Conservation (phyloP, 768 basidiomycete species). For the Pisolithus sp. region DNA sequence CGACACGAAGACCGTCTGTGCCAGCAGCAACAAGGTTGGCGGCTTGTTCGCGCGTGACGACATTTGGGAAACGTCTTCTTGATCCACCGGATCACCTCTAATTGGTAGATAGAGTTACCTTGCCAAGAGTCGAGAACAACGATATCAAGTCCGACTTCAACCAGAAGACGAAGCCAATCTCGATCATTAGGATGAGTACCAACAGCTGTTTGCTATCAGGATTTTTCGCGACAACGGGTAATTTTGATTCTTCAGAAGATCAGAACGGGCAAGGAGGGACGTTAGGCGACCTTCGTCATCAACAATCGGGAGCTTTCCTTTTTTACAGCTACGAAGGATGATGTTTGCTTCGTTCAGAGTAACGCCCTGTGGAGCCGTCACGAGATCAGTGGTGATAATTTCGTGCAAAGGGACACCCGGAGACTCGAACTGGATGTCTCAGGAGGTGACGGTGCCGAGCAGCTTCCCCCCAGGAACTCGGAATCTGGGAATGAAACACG, state of each 20-base stretch:
- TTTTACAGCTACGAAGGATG: slow-evolving; percentile 76
- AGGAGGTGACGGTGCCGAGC: slow-evolving; percentile 91
- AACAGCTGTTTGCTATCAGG: slow-evolving; percentile 27
- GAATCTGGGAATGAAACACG: slow-evolving; percentile 51
- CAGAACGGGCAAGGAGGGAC: too few species aligned
- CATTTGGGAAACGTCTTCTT: slow-evolving; percentile 82
- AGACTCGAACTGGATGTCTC: slow-evolving; percentile 81
- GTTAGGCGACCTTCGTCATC: too few species aligned
- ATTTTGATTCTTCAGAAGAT: too few species aligned
- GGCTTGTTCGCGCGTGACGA: slow-evolving; percentile 96
- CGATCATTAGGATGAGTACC: slow-evolving; percentile 88
- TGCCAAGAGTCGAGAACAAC: slow-evolving; percentile 94
- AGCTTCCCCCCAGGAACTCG: slow-evolving; percentile 82
- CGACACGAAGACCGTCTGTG: slow-evolving; percentile 91
- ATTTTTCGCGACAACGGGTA: too few species aligned
- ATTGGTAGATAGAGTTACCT: slow-evolving; percentile 90
- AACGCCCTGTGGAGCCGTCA: slow-evolving; percentile 83
- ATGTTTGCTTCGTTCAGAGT: slow-evolving; percentile 89
- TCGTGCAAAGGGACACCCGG: slow-evolving; percentile 56
- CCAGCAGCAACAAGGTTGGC: slow-evolving; percentile 90
- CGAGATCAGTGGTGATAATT: slow-evolving; percentile 86
- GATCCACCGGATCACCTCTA: slow-evolving; percentile 94
- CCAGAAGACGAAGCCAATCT: slow-evolving; percentile 78
- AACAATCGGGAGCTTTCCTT: too few species aligned
- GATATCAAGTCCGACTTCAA: slow-evolving; percentile 92